Percentiles rank a stretch among this genome's conserved stretches.
phyloP scores from a whole-genome alignment of 768 basidiomycete genomes.

The Trametes maxima region DNA sequence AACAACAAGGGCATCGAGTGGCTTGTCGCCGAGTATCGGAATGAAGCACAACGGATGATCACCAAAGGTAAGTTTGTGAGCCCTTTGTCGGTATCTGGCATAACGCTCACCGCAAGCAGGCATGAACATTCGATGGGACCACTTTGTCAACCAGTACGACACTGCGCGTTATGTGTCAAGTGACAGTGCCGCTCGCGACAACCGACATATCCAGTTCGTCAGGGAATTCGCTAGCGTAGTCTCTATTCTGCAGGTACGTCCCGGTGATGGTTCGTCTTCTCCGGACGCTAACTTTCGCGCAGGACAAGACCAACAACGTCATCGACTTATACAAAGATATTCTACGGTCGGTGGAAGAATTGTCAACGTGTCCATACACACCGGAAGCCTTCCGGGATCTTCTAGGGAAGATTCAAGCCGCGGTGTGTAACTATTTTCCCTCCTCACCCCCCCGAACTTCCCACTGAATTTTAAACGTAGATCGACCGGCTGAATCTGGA shows the following conservation, averaged over 20 bases:
- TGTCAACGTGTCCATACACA: slow-evolving; percentile 85
- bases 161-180: slow-evolving; percentile 71
- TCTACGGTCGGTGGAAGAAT: slow-evolving; percentile 79
- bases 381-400: slow-evolving; percentile 80
- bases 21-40: slow-evolving; percentile 92
- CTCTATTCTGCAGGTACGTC: slow-evolving; percentile 78
- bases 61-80: slow-evolving; percentile 62
- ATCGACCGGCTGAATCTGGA: slow-evolving; percentile 95
- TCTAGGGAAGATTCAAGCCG: slow-evolving; percentile 79
- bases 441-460: no score
- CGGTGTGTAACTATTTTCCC: slow-evolving; percentile 49
- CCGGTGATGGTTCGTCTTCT: not conserved
- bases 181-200: slow-evolving; percentile 73
- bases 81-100: not conserved
- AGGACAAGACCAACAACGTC: slow-evolving; percentile 94
- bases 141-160: slow-evolving; percentile 94
- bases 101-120: slow-evolving; percentile 46
- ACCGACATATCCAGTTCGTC: slow-evolving; percentile 90
- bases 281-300: slow-evolving; percentile 7
- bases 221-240: slow-evolving; percentile 94
- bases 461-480: slow-evolving; percentile 38
- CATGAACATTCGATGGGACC: slow-evolving; percentile 95
- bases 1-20: slow-evolving; percentile 90
- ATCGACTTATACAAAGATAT: slow-evolving; percentile 92
- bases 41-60: slow-evolving; percentile 93